Percentiles rank a stretch among this genome's conserved stretches.
These are phyloP conservation scores for Hymenoscyphus infarciens DNA, from an alignment of 2,329 filamentous ascomycete species.

Conservation along the genomic window DNA sequence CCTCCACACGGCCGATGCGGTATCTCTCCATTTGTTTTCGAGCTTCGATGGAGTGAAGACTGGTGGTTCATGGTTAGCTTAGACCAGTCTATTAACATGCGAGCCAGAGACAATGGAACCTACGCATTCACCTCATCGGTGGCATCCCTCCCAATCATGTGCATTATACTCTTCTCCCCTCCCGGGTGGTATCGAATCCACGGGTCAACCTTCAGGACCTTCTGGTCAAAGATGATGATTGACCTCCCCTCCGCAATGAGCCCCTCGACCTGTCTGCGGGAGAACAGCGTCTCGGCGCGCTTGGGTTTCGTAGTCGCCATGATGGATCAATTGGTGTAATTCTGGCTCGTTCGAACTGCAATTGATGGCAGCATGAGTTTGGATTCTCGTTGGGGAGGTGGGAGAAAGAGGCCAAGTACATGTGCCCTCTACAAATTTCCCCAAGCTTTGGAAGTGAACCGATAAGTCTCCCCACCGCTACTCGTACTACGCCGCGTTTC, in stretches of 20 bases:
- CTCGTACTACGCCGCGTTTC: neutral
- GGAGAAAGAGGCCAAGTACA: neutral
- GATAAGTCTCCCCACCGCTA: conserved; percentile 3
- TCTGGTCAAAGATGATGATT: conserved; percentile 76
- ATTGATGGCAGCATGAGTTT: neutral
- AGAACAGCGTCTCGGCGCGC: conserved; percentile 42
- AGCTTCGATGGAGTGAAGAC: conserved; percentile 78
- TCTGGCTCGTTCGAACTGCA: neutral
- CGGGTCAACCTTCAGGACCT: conserved; percentile 81
- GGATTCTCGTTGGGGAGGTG: neutral
- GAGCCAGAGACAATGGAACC: conserved; percentile 35
- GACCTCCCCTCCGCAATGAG: conserved; percentile 78
- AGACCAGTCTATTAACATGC: neutral
- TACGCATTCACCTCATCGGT: conserved; percentile 93
- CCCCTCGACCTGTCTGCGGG: conserved; percentile 67
- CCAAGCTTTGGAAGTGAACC: neutral
- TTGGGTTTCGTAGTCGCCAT: conserved; percentile 15
- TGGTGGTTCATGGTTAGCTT: conserved; percentile 37
- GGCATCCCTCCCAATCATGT: conserved; percentile 91
- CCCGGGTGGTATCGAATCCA: conserved; percentile 91
- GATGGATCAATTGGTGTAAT: conserved; percentile 5
- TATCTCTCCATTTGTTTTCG: conserved; percentile 72
- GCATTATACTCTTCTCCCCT: conserved; percentile 82
- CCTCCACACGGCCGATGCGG: conserved; percentile 77
- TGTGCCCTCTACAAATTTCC: neutral